A percentile compares a stretch with the other conserved stretches of the same genome.
These are phyloP conservation scores for Daedalea quercina DNA, from an alignment of 768 basidiomycete species.

Conservation along the genomic window DNA sequence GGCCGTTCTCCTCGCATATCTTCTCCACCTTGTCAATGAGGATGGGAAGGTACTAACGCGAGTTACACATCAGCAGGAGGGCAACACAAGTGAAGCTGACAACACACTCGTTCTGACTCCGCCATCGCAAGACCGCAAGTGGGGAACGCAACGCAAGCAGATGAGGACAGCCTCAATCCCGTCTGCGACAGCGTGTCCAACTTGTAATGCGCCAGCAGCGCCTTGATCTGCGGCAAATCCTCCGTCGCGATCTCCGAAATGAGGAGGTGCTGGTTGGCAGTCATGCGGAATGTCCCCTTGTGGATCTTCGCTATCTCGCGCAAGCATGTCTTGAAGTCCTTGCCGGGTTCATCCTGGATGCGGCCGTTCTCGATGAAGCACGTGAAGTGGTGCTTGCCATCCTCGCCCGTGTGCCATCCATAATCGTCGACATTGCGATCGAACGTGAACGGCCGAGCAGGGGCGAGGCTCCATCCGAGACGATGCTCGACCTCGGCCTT, in stretches of 20 bases:
- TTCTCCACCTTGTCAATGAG: conserved; percentile 93
- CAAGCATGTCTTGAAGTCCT: conserved; percentile 88
- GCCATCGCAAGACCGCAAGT: conserved; percentile 88
- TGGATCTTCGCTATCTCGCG: conserved; percentile 90
- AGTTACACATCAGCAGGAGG: background rate
- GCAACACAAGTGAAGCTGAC: background rate
- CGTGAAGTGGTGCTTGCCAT: conserved; percentile 88
- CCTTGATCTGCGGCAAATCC: conserved; percentile 74
- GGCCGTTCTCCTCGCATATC: conserved; percentile 88
- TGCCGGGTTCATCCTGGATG: conserved; percentile 87
- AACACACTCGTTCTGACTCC: conserved; percentile 57
- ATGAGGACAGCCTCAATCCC: conserved; percentile 79
- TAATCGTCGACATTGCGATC: conserved; percentile 89
- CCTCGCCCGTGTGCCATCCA: conserved; percentile 85
- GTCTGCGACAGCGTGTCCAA: conserved; percentile 80
- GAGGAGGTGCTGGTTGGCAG: conserved; percentile 91
- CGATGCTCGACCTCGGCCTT: conserved; percentile 86
- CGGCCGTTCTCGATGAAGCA: conserved; percentile 97
- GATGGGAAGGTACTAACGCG: conserved; percentile 82
- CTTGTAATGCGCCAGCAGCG: conserved; percentile 74
- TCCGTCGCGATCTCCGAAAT: conserved; percentile 74
- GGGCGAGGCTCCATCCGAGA: conserved; percentile 70
- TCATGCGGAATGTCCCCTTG: conserved; percentile 90
- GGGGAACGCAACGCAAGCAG: conserved; percentile 96
- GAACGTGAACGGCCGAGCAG: conserved; percentile 74